These are phyloP conservation scores for Yamadazyma jaroonii DNA, from an alignment of 1,139 yeast genomes.

Conservation along the genomic window DNA sequence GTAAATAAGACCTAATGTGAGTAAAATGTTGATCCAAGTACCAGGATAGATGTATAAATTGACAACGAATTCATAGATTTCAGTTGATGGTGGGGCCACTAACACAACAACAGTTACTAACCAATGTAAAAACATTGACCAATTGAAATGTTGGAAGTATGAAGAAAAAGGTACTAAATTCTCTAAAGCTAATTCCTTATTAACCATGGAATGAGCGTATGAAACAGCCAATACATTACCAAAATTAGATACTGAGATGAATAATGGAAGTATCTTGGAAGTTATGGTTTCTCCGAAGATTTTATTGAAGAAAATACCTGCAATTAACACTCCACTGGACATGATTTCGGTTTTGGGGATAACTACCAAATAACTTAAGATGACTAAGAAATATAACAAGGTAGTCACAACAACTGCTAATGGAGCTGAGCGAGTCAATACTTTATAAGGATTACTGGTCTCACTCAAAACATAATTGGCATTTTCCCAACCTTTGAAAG, in stretches of 20 bases:
- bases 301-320: slow-evolving; percentile 70
- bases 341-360: slow-evolving; percentile 63
- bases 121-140: slow-evolving; percentile 45
- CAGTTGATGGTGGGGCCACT: slow-evolving; percentile 46
- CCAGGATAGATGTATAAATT: slow-evolving; percentile 52
- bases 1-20: slow-evolving; percentile 42
- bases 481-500: slow-evolving; percentile 35
- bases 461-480: slow-evolving; percentile 45
- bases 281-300: slow-evolving; percentile 71
- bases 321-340: slow-evolving; percentile 66
- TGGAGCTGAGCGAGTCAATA: slow-evolving; percentile 72
- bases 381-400: slow-evolving; percentile 63
- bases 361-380: slow-evolving; percentile 71
- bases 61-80: slow-evolving; percentile 47
- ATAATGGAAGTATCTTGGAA: slow-evolving; percentile 59
- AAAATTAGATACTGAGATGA: slow-evolving; percentile 70
- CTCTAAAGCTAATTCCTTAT: slow-evolving; percentile 72
- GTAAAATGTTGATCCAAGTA: slow-evolving; percentile 46
- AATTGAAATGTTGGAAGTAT: slow-evolving; percentile 52
- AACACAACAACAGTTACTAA: slow-evolving; percentile 42
- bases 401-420: slow-evolving; percentile 59
- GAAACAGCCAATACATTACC: slow-evolving; percentile 80
- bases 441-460: slow-evolving; percentile 56
- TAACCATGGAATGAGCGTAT: slow-evolving; percentile 74
- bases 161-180: slow-evolving; percentile 68